phyloP scores from a whole-genome alignment of 2,329 filamentous ascomycete genomes.

The Penicillium vulpinum region DNA sequence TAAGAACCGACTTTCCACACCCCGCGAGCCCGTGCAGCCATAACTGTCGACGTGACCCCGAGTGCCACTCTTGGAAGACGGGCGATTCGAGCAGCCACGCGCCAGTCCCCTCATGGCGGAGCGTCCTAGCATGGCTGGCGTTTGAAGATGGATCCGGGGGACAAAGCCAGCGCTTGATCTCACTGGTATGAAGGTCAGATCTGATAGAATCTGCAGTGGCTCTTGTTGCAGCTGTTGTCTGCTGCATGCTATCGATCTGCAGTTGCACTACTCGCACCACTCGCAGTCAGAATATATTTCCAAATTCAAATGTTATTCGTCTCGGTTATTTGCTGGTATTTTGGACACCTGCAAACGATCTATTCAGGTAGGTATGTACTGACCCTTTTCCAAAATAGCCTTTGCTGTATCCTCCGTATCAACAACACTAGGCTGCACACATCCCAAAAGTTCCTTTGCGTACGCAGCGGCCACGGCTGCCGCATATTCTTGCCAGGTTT shows the following conservation, averaged over 20 bases:
- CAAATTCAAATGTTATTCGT: no score
- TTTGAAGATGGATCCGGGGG: slow-evolving; percentile 7
- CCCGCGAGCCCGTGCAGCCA: slow-evolving; percentile 10
- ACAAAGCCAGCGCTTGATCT: slow-evolving; percentile 10
- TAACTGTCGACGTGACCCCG: neutral
- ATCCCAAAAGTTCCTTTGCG: neutral
- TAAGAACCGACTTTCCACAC: slow-evolving; percentile 13
- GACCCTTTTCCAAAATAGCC: no score
- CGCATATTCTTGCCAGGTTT: neutral
- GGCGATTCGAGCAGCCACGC: slow-evolving; percentile 6
- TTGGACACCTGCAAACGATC: no score
- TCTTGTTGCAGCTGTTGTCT: slow-evolving; percentile 2
- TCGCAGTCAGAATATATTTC: no score
- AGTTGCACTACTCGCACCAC: slow-evolving; percentile 1
- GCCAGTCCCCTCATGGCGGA: slow-evolving; percentile 9
- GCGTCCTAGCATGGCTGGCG: neutral
- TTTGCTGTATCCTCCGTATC: no score
- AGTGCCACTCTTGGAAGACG: slow-evolving; percentile 6
- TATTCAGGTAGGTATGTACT: no score
- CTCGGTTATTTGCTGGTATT: no score
- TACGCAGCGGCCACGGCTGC: neutral
- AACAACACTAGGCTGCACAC: no score
- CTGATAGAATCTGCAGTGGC: slow-evolving; percentile 6
- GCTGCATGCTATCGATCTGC: slow-evolving; percentile 7
- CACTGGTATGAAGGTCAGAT: neutral